These are phyloP conservation scores for Fusarium mundagurra DNA, from an alignment of 2,329 filamentous ascomycete species.

Conservation along the genomic window DNA sequence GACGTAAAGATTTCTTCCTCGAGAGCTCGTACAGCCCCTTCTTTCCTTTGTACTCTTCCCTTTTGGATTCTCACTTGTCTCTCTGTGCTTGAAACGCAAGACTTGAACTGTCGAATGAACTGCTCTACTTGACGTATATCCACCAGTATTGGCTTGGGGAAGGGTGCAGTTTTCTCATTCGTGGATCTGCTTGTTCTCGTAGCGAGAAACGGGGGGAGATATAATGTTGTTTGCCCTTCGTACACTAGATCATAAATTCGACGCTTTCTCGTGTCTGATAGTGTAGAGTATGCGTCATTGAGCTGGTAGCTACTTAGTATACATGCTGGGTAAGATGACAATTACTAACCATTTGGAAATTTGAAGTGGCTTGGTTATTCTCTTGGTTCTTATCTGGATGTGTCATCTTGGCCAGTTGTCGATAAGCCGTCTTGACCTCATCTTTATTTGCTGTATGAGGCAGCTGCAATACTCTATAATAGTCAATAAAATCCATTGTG, in stretches of 20 bases:
- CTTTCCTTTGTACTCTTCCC: not conserved
- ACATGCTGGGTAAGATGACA: not conserved
- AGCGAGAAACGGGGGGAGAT: not conserved
- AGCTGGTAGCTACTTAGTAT: not conserved
- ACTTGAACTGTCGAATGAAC: not conserved
- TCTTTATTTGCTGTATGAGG: not conserved
- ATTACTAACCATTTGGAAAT: not conserved
- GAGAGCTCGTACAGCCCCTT: not conserved
- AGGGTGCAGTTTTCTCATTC: too few relatives aligned
- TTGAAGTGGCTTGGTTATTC: not conserved
- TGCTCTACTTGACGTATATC: not conserved
- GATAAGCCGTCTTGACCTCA: not conserved
- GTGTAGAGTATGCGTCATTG: not conserved
- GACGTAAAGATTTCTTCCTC: not conserved
- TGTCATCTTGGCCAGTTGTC: not conserved
- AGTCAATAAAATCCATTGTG: not conserved
- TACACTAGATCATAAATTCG: not conserved
- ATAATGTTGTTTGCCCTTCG: not conserved
- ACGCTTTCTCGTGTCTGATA: not conserved
- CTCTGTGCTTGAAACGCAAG: accelerated
- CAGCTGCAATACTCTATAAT: not conserved
- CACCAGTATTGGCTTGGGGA: not conserved
- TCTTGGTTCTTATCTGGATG: not conserved
- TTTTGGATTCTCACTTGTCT: too few relatives aligned
- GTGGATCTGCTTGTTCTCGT: not conserved